Conservation (phyloP, 306 rosid genomes). For the Styphnolobium japonicum region DNA sequence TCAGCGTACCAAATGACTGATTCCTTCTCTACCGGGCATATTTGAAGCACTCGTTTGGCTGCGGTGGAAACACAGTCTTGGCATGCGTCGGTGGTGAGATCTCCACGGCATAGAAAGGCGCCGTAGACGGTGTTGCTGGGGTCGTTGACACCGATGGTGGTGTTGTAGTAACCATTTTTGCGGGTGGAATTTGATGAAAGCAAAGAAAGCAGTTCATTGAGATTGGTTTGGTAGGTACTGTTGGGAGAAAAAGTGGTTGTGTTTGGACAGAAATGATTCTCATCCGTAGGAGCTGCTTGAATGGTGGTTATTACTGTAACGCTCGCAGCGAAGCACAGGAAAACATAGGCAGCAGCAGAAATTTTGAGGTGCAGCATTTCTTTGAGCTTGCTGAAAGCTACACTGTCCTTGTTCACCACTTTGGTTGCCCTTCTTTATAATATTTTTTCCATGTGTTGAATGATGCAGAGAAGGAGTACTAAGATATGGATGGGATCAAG, state of each 20-base stretch:
- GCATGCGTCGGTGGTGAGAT: neutral
- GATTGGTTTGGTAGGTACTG: slow-evolving; percentile 5
- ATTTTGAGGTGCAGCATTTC: neutral
- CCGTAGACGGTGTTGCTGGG: slow-evolving; percentile 15
- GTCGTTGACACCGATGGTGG: neutral
- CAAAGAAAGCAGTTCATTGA: slow-evolving; percentile 4
- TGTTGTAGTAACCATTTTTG: slow-evolving; percentile 17
- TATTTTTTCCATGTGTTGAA: too few species aligned
- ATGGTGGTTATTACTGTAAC: neutral
- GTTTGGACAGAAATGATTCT: neutral
- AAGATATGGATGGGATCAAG: too few species aligned
- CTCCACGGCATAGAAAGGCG: slow-evolving; percentile 38
- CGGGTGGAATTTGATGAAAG: slow-evolving; percentile 22
- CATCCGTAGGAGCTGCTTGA: neutral
- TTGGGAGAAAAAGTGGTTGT: slow-evolving; percentile 14
- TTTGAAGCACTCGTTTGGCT: neutral
- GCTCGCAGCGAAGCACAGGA: neutral
- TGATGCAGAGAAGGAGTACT: too few species aligned
- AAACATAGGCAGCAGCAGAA: neutral
- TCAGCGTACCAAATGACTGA: slow-evolving; percentile 27
- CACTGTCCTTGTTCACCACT: neutral
- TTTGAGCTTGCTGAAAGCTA: neutral
- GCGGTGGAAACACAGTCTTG: slow-evolving; percentile 31
- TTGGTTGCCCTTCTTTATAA: too few species aligned
- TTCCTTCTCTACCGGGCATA: neutral